These are phyloP conservation scores for Trichoderma asperellum DNA, from an alignment of 2,329 filamentous ascomycete genomes.

Conservation along the genomic window DNA sequence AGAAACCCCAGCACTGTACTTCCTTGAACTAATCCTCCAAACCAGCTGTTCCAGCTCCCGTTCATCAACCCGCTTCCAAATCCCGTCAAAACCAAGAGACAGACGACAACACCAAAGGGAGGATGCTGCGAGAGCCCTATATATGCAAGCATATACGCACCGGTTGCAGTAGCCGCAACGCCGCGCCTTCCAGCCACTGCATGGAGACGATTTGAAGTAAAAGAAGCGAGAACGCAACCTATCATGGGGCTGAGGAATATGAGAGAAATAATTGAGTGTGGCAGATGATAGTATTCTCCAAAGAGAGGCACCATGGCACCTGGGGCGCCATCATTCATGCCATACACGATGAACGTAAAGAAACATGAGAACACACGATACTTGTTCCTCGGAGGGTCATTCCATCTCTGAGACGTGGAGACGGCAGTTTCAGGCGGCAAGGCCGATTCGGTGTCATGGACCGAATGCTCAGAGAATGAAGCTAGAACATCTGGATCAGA, in stretches of 20 bases:
- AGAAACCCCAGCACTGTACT: conserved; percentile 72
- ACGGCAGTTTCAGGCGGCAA: conserved; percentile 11
- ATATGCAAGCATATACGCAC: conserved; percentile 66
- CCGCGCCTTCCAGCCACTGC: conserved; percentile 52
- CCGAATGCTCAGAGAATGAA: neutral
- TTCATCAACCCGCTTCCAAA: conserved; percentile 71
- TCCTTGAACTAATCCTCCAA: conserved; percentile 59
- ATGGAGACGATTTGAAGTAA: conserved; percentile 46
- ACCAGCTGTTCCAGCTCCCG: conserved; percentile 58
- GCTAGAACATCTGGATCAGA: neutral
- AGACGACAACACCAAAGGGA: conserved; percentile 67
- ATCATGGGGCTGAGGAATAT: conserved; percentile 49
- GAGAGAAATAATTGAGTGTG: conserved; percentile 48
- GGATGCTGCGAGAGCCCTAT: conserved; percentile 66
- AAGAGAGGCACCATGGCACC: conserved; percentile 32
- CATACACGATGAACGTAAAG: conserved; percentile 26
- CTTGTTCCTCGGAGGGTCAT: conserved; percentile 26
- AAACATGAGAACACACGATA: conserved; percentile 22
- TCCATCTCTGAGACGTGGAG: conserved; percentile 23
- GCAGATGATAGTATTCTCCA: conserved; percentile 44
- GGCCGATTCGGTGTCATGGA: conserved; percentile 26
- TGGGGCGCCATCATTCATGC: conserved; percentile 22
- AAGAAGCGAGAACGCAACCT: conserved; percentile 49
- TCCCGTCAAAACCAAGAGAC: conserved; percentile 68
- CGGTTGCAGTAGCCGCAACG: conserved; percentile 63